Conservation (phyloP, 108 stramenopile species). For the Discostella stelligeroides region DNA sequence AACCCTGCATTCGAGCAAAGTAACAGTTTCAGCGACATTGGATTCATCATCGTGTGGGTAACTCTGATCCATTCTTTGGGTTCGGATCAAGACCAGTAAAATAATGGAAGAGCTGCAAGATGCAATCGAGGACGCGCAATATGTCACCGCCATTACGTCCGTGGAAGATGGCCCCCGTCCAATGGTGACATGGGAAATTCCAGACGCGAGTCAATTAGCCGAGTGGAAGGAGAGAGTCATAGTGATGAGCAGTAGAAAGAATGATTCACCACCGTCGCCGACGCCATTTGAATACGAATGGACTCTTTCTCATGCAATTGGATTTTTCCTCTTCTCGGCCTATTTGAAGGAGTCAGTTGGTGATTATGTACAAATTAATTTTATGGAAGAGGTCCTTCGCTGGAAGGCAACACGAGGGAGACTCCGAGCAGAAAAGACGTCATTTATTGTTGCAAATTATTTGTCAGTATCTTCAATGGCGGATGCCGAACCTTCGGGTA, state of each 20-base stretch:
- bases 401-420: conserved; percentile 55
- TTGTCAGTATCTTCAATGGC: conserved; percentile 27
- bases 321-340: conserved; percentile 73
- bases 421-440: conserved; percentile 51
- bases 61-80: too few relatives aligned
- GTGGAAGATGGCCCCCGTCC: conserved; percentile 83
- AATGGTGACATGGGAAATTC: conserved; percentile 75
- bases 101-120: conserved; percentile 92
- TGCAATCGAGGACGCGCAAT: conserved; percentile 90
- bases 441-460: conserved; percentile 37
- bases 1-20: too few relatives aligned
- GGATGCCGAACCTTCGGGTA: background rate
- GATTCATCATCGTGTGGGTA: too few relatives aligned
- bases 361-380: conserved; percentile 78
- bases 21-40: too few relatives aligned
- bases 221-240: conserved; percentile 48
- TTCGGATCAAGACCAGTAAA: too few relatives aligned
- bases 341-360: conserved; percentile 65
- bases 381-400: conserved; percentile 70
- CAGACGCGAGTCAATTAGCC: conserved; percentile 65
- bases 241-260: conserved; percentile 11
- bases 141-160: conserved; percentile 82
- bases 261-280: background rate
- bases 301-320: conserved; percentile 56
- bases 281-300: conserved; percentile 64